Evolutionary conservation across 345 rosid species (phyloP).

Genomic region (Schrenkiella parvula): DNA sequence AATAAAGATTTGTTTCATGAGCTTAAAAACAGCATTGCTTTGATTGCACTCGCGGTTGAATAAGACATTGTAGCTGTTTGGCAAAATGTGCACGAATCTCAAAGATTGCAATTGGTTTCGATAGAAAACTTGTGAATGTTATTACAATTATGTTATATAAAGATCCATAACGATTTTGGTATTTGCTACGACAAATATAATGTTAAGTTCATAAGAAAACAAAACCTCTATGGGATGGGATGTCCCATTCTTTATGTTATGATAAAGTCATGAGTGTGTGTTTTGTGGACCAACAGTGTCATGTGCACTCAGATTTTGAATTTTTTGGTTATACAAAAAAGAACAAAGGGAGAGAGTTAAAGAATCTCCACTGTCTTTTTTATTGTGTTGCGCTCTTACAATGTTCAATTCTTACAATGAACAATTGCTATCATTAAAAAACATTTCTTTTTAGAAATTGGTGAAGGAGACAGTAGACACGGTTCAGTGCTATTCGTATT

Average conservation of each 20-base stretch:
- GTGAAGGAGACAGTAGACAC: neutral
- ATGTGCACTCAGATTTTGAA: conserved; percentile 30
- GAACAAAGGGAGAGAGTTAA: neutral
- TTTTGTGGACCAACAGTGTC: conserved; percentile 29
- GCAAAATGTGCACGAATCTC: conserved; percentile 16
- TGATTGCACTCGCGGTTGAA: conserved; percentile 11
- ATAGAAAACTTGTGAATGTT: neutral
- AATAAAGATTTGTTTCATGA: no score
- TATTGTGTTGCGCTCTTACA: conserved; percentile 20
- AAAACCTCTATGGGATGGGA: conserved; percentile 12
- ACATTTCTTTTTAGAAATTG: conserved; percentile 1
- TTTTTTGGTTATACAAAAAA: neutral
- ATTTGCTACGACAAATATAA: conserved; percentile 12
- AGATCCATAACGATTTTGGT: conserved; percentile 7
- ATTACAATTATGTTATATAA: neutral
- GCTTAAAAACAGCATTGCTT: neutral
- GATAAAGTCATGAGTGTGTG: conserved; percentile 30
- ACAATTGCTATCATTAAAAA: conserved; percentile 5
- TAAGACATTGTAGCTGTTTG: conserved; percentile 8
- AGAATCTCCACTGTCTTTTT: conserved; percentile 6
- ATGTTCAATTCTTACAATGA: neutral
- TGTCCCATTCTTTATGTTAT: conserved; percentile 23
- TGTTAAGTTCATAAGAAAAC: conserved; percentile 10
- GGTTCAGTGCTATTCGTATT: neutral
- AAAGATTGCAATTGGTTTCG: conserved; percentile 5